Conservation (phyloP, 345 rosid genomes). For the Cardamine occulta region DNA sequence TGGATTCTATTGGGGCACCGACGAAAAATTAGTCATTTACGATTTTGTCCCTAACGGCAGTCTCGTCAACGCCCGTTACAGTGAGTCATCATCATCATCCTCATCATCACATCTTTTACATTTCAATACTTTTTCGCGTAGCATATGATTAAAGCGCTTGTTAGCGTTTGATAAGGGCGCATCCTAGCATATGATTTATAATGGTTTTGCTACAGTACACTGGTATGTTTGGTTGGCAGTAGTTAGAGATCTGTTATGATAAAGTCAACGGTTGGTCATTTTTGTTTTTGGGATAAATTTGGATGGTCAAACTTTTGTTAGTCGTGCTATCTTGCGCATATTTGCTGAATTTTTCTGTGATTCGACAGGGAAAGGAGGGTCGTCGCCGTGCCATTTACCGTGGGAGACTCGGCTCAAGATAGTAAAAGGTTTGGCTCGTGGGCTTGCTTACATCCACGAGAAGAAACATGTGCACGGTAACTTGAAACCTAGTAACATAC, state of each 20-base stretch:
- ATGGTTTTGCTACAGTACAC: conserved; percentile 48
- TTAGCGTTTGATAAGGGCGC: conserved; percentile 1
- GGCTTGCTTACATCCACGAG: conserved; percentile 80
- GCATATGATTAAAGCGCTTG: neutral
- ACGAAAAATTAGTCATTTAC: conserved; percentile 77
- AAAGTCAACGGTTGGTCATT: conserved; percentile 50
- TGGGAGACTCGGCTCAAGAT: conserved; percentile 92
- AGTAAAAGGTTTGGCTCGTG: conserved; percentile 84
- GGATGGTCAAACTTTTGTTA: neutral
- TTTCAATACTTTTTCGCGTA: neutral
- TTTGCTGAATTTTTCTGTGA: conserved; percentile 10
- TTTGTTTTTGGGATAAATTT: too few relatives aligned
- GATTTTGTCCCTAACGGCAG: conserved; percentile 85
- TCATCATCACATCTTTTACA: neutral
- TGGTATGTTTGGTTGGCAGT: neutral
- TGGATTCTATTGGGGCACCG: conserved; percentile 82
- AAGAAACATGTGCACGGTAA: conserved; percentile 91
- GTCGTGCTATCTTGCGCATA: neutral
- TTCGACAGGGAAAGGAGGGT: conserved; percentile 72
- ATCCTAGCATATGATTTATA: conserved; percentile 19
- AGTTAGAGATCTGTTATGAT: conserved; percentile 13
- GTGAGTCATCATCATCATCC: conserved; percentile 52
- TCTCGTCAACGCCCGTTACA: conserved; percentile 85
- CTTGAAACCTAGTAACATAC: conserved; percentile 82
- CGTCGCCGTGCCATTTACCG: conserved; percentile 78